Evolutionary conservation across 768 basidiomycete genomes (phyloP), one percentile per base, ranked within the genome.

Genomic region (Pleurotus tuoliensis): DNA sequence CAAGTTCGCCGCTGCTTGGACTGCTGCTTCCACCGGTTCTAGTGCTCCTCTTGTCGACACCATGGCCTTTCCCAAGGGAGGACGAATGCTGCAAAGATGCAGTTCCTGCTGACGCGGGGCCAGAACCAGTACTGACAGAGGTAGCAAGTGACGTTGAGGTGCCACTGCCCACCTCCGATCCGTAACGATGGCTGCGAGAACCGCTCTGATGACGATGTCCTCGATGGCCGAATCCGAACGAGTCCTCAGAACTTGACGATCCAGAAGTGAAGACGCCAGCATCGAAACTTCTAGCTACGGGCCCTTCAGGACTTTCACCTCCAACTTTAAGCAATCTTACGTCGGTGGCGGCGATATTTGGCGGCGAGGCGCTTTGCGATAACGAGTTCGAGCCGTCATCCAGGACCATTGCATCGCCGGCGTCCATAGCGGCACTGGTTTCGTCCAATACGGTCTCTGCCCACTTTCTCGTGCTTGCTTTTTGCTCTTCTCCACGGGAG

Each of bases 391-490:
- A 16, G 18, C n/a, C 7, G 5, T 40, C 39, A n/a, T 40, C 51
- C 51, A 53, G 22, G 16, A 30, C 15, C 51, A 53, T 53, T 16
- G 37, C 15, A 6, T 56, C 51, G 38, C 24, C 55, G 24, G 43
- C 25, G 22, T 45, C 45, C 51, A 53, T 53, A 5, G 12, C 49
- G 1, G 34, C 25, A 25, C 63, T 61, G 2, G 69, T 70, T 58
- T 73, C 67, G 50, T 73, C 69, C 6, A 65, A 67, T 6, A 75
- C 70, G 50, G 71, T 71, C 60, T 81, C 75, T 12, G 73, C 80
- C 81, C 81, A 82, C 55, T 72, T 69, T 52, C 72, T 70, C 13
- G 79, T 82, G 15, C 57, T 60, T 24, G 50, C 61, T 20, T 60
- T 59, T 13, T 66, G 56, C 11, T 52, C 56, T 27, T 66, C 63